phyloP scores from a whole-genome alignment of 441 rosid species.

The Gossypium davidsonii region DNA sequence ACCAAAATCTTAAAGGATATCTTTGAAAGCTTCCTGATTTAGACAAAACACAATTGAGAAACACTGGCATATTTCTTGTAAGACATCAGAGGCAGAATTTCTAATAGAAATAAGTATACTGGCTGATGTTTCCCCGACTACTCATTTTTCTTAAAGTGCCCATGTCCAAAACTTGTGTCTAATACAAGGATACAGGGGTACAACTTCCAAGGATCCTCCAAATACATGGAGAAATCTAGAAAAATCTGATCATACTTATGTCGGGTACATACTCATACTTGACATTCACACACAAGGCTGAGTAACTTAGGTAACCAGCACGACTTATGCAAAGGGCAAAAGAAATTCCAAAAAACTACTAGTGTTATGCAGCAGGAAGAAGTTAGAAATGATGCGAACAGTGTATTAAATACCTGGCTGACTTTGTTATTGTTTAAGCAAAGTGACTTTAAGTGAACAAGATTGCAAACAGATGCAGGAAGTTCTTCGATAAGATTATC shows the following conservation, averaged over 20 bases:
- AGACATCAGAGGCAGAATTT: neutral
- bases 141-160: too few species aligned
- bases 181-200: neutral
- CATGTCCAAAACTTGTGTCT: too few species aligned
- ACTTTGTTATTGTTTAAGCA: conserved; percentile 64
- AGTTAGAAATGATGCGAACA: neutral
- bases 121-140: neutral
- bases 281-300: neutral
- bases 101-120: neutral
- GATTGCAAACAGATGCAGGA: conserved; percentile 75
- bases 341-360: neutral
- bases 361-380: neutral
- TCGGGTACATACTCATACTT: neutral
- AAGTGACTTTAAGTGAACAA: conserved; percentile 70
- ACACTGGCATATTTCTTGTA: neutral
- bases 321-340: neutral
- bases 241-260: neutral
- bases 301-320: neutral
- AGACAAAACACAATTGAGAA: neutral
- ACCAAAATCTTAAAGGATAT: neutral
- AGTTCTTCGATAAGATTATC: conserved; percentile 73
- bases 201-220: neutral
- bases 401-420: conserved; percentile 47
- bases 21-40: too few species aligned
- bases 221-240: neutral